Conservation (phyloP, 2,329 filamentous ascomycete genomes). For the Thielaviopsis euricoi region DNA sequence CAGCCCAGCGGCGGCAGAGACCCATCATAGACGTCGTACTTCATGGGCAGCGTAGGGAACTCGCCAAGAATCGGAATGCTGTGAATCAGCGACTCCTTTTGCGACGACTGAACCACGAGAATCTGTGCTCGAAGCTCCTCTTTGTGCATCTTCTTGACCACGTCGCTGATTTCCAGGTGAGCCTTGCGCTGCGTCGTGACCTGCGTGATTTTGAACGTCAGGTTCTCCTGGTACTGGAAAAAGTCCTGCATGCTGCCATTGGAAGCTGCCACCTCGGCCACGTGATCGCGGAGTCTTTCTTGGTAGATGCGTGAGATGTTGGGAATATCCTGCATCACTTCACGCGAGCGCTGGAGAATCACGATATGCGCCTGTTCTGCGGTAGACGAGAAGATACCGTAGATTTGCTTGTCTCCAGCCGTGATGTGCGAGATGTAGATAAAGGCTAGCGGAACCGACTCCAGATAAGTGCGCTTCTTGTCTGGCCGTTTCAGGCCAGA, state of each 20-base stretch:
- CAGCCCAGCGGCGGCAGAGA: conserved; percentile 82
- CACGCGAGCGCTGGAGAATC: conserved; percentile 68
- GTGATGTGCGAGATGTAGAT: conserved; percentile 87
- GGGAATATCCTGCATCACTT: conserved; percentile 65
- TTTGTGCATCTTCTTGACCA: conserved; percentile 77
- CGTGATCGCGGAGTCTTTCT: conserved; percentile 52
- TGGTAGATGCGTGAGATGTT: conserved; percentile 81
- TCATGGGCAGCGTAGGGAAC: conserved; percentile 67
- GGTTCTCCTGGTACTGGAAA: conserved; percentile 71
- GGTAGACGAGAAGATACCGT: conserved; percentile 77
- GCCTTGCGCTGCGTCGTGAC: conserved; percentile 83
- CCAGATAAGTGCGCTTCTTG: conserved; percentile 55
- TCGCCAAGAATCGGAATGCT: conserved; percentile 73
- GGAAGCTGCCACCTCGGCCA: conserved; percentile 49
- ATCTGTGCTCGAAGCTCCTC: conserved; percentile 69
- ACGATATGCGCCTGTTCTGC: conserved; percentile 69
- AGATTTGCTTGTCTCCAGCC: conserved; percentile 80
- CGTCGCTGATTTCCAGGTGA: conserved; percentile 70
- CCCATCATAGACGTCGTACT: conserved; percentile 69
- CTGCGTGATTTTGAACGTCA: conserved; percentile 74
- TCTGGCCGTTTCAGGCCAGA: conserved; percentile 51
- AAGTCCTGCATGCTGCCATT: conserved; percentile 51
- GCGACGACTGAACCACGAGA: conserved; percentile 81
- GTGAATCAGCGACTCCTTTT: conserved; percentile 62
- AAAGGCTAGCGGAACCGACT: conserved; percentile 59